Base-by-base conservation (phyloP, 1,284 basidiomycete species). In the Rugosomyces carneus region DNA sequence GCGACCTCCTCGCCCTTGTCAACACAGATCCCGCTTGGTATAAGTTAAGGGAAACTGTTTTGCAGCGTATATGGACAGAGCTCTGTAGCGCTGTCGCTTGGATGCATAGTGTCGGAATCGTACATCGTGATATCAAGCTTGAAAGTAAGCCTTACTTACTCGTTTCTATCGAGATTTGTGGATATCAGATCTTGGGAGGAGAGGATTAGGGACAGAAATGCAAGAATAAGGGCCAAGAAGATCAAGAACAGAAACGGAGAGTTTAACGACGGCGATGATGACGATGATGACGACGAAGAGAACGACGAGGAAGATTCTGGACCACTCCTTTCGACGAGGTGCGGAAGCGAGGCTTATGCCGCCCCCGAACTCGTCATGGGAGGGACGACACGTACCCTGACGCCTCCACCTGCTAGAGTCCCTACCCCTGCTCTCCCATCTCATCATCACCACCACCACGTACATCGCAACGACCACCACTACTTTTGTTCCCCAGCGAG, bases 81-180 rank as follows among this genome's bases (percentile, higher is more conserved):
- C 70, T 96, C 1, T 81, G 77, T 48, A 77, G 78, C 38, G 92
- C 85, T 1, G 85, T 95, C 0, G 84, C 81, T 1, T 96, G 91
- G 90, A 84, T 96, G 80, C 93, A 96, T 60, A 74, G 79, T 37
- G 84, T 90, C 23, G 84, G 84, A 1, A 76, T 95, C 31, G 91
- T 95, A 0, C 93, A 96, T 66, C 78, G 93, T 1, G 93, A 96
- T 67, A 84, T 96, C 68, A 96, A 96, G 69, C 79, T 96, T 15
- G 93, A 96, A 66, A 96, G 90, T 93, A 58, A 59, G 89, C 76
- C 1, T 40, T 37, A 44, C 27, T 40, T 41, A n/a, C n/a, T n/a
- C n/a, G n/a, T n/a, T n/a, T n/a, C 77, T 96, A 19, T 86, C 90
- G 19, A 79, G 91, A 16, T 93, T 93, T 64, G 84, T 95, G 54